These are phyloP conservation scores for Xylaria nigripes DNA, from an alignment of 495 filamentous ascomycete species.

Conservation along the genomic window DNA sequence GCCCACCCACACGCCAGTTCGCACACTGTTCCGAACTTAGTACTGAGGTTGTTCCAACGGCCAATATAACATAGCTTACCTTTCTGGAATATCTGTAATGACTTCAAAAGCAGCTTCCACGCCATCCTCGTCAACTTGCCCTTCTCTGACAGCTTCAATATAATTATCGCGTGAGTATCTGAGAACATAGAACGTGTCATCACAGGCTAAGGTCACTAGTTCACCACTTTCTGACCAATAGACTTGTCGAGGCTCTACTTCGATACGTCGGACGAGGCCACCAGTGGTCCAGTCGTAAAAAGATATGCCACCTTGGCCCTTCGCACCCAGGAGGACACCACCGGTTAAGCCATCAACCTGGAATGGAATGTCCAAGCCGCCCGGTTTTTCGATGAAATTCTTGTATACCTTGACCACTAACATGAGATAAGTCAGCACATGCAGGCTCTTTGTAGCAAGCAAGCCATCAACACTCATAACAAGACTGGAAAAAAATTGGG, in stretches of 20 bases:
- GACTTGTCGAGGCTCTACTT: conserved; percentile 86
- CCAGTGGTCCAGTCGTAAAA: conserved; percentile 96
- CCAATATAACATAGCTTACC: conserved; percentile 33
- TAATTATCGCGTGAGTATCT: conserved; percentile 86
- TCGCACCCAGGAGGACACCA: conserved; percentile 88
- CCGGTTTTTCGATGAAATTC: conserved; percentile 90
- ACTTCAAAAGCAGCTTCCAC: conserved; percentile 96
- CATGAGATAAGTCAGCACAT: not conserved
- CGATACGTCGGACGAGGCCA: conserved; percentile 82
- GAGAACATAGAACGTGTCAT: conserved; percentile 91
- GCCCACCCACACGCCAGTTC: conserved; percentile 95
- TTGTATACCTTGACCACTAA: conserved; percentile 78
- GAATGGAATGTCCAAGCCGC: conserved; percentile 89
- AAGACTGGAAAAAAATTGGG: not conserved
- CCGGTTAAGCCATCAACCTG: conserved; percentile 86
- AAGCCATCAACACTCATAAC: not conserved
- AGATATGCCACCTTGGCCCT: conserved; percentile 87
- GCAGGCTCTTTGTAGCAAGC: not conserved
- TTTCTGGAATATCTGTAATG: conserved; percentile 89
- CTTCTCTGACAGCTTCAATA: conserved; percentile 67
- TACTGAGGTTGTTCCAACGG: not conserved
- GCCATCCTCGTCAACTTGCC: conserved; percentile 84
- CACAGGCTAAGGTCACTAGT: conserved; percentile 84
- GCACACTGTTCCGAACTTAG: conserved; percentile 48
- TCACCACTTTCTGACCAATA: conserved; percentile 98